A percentile compares a stretch with the other conserved stretches of the same genome.
phyloP scores from a whole-genome alignment of 2,329 filamentous ascomycete species.

The Diaporthe citrichinensis region DNA sequence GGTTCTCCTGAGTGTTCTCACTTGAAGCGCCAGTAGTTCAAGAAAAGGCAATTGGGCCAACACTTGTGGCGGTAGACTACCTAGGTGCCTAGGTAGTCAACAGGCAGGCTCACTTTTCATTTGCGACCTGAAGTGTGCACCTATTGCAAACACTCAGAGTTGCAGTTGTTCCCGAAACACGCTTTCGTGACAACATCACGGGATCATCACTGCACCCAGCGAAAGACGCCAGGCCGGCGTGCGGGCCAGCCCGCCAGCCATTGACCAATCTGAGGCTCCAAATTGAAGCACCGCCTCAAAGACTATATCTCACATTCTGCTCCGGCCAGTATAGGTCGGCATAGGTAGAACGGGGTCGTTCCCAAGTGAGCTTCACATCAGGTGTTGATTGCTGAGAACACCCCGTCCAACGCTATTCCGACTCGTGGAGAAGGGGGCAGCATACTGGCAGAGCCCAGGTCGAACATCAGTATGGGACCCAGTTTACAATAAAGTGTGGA shows the following conservation, averaged over 20 bases:
- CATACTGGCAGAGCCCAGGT: too few relatives aligned
- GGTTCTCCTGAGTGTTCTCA: background rate
- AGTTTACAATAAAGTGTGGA: background rate
- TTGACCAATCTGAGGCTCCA: slow-evolving; percentile 15
- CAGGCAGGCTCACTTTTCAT: background rate
- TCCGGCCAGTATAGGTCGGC: background rate
- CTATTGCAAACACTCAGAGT: background rate
- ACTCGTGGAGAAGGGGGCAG: background rate
- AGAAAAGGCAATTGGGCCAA: background rate
- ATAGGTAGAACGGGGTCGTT: background rate
- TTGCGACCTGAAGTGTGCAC: background rate
- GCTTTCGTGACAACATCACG: background rate
- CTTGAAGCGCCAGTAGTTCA: background rate
- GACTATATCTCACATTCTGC: background rate
- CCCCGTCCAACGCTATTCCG: background rate
- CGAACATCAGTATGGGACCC: background rate
- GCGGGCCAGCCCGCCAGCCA: slow-evolving; percentile 28
- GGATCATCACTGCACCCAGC: background rate
- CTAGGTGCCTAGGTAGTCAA: background rate
- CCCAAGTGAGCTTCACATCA: too few relatives aligned
- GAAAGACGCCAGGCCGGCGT: background rate
- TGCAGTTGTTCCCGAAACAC: background rate
- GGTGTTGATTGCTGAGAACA: background rate
- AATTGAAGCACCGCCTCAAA: background rate
- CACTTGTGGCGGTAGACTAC: background rate